These are phyloP conservation scores for Alternaria novae-zelandiae DNA, from an alignment of 2,329 filamentous ascomycete genomes.

Conservation along the genomic window DNA sequence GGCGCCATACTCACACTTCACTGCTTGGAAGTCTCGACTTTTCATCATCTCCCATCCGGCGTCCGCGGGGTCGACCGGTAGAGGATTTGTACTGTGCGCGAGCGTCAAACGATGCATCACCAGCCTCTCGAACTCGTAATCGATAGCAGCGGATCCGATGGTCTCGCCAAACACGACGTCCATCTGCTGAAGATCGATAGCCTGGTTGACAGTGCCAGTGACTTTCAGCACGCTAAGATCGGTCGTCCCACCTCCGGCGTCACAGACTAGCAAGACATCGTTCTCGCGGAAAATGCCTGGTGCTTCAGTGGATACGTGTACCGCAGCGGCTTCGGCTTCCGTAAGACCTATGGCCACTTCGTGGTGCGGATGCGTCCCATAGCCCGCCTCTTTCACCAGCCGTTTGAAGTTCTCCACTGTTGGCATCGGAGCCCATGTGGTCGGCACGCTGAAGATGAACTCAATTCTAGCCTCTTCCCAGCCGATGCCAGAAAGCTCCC, in stretches of 20 bases:
- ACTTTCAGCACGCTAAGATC: constrained; percentile 51
- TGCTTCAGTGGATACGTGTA: constrained; percentile 53
- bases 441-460: constrained; percentile 65
- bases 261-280: constrained; percentile 58
- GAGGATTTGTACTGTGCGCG: constrained; percentile 31
- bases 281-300: constrained; percentile 46
- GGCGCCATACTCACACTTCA: constrained; percentile 51
- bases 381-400: constrained; percentile 58
- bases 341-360: constrained; percentile 55
- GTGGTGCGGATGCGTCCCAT: constrained; percentile 52
- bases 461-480: constrained; percentile 54
- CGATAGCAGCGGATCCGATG: constrained; percentile 52
- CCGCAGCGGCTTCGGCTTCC: constrained; percentile 62
- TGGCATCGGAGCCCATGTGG: constrained; percentile 60
- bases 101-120: constrained; percentile 37
- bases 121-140: constrained; percentile 49
- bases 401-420: constrained; percentile 60
- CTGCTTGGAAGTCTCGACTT: constrained; percentile 48
- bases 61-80: constrained; percentile 41
- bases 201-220: constrained; percentile 29
- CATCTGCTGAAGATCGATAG: constrained; percentile 43
- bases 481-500: constrained; percentile 46
- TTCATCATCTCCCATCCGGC: constrained; percentile 53
- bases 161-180: constrained; percentile 50
- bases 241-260: constrained; percentile 59